These are phyloP conservation scores for Mucor irregularis DNA, from an alignment of 371 early-diverging fungal genomes.

Conservation along the genomic window DNA sequence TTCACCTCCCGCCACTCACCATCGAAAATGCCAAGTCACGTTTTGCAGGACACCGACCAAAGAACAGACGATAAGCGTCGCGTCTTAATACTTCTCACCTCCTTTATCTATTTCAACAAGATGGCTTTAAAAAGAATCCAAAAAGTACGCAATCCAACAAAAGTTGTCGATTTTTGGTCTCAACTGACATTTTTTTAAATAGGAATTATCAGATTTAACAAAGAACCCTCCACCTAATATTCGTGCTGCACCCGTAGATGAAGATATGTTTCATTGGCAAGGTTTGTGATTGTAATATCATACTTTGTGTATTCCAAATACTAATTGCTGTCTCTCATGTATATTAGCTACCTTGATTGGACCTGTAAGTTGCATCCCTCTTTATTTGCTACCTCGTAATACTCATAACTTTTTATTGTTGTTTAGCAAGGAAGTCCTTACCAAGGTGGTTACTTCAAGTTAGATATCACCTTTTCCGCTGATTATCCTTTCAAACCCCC, in stretches of 20 bases:
- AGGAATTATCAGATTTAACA: constrained; percentile 74
- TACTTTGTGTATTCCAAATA: neutral
- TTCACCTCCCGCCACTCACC: no score
- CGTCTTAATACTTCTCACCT: no score
- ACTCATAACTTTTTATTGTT: neutral
- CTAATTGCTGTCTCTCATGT: neutral
- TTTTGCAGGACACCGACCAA: no score
- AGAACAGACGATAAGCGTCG: no score
- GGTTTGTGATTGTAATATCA: constrained; percentile 40
- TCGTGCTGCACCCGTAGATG: constrained; percentile 66
- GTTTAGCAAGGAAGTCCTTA: constrained; percentile 67
- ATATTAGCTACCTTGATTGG: constrained; percentile 31
- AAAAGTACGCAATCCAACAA: constrained; percentile 19
- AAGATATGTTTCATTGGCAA: constrained; percentile 81
- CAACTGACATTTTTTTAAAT: neutral
- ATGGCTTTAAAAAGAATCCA: constrained; percentile 57
- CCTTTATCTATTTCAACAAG: neutral
- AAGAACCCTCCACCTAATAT: constrained; percentile 70
- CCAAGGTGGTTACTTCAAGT: constrained; percentile 80
- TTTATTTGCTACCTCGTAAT: neutral
- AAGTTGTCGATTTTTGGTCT: neutral
- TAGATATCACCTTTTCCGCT: constrained; percentile 78
- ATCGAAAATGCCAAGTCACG: no score
- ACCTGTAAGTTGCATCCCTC: constrained; percentile 31
- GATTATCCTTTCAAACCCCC: constrained; percentile 97